Conservation (phyloP, 164 flowering plant species). For the Liquidambar formosana region DNA sequence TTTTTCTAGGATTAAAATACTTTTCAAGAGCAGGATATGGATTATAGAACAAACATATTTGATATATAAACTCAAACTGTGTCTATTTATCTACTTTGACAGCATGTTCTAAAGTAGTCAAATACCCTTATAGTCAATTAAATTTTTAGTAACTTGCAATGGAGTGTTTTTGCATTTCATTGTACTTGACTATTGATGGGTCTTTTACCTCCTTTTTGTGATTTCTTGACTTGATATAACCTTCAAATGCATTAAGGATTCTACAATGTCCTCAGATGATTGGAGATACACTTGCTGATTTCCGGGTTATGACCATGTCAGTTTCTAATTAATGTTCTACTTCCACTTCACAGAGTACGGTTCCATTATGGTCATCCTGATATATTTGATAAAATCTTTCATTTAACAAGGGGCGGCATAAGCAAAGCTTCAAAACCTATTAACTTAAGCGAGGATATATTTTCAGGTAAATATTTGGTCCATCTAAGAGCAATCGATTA, state of each 20-base stretch:
- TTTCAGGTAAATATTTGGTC: constrained; percentile 61
- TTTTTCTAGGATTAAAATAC: too few species aligned
- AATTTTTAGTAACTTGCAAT: neutral
- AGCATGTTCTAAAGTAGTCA: too few species aligned
- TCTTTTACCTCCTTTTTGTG: too few species aligned
- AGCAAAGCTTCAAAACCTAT: constrained; percentile 94
- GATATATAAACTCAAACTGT: too few species aligned
- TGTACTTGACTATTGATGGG: neutral
- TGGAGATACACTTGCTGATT: neutral
- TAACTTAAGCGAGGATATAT: constrained; percentile 93
- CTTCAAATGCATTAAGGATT: neutral
- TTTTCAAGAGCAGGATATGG: too few species aligned
- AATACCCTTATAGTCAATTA: too few species aligned
- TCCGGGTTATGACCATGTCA: too few species aligned
- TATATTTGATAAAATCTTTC: constrained; percentile 93
- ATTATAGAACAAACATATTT: too few species aligned
- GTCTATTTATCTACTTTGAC: too few species aligned
- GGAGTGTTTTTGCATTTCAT: neutral
- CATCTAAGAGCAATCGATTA: neutral
- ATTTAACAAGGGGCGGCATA: constrained; percentile 92
- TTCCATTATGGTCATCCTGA: constrained; percentile 99
- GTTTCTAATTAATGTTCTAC: neutral
- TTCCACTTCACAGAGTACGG: constrained; percentile 69
- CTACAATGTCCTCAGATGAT: neutral
- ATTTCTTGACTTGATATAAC: neutral